These are phyloP conservation scores for Penicillium sp. DNA, from an alignment of 2,329 filamentous ascomycete genomes.

Conservation along the genomic window DNA sequence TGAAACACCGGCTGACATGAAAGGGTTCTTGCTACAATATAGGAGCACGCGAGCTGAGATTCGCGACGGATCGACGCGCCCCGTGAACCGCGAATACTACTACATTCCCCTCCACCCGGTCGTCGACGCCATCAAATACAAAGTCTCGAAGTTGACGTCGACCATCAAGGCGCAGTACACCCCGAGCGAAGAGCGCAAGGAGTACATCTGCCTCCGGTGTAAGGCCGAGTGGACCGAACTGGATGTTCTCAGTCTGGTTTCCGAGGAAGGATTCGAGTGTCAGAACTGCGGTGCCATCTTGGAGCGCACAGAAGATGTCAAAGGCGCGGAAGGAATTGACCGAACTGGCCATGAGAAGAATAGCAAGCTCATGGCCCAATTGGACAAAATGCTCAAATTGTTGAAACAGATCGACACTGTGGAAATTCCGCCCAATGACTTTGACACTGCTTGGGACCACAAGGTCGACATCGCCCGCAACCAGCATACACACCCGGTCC, in stretches of 20 bases:
- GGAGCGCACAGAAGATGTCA: slow-evolving; percentile 46
- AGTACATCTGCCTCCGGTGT: slow-evolving; percentile 81
- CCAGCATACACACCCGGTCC: slow-evolving; percentile 42
- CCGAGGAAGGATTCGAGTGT: slow-evolving; percentile 71
- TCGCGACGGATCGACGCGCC: slow-evolving; percentile 75
- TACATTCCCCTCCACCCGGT: slow-evolving; percentile 94
- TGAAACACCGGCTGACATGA: slow-evolving; percentile 18
- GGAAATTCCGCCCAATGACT: slow-evolving; percentile 50
- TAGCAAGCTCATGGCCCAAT: slow-evolving; percentile 49
- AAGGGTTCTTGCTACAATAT: slow-evolving; percentile 10
- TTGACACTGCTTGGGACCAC: slow-evolving; percentile 49
- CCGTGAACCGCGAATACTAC: slow-evolving; percentile 87
- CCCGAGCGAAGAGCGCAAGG: slow-evolving; percentile 81
- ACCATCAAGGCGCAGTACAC: slow-evolving; percentile 80
- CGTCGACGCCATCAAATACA: slow-evolving; percentile 95
- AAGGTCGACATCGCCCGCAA: slow-evolving; percentile 48
- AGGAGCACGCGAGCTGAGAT: slow-evolving; percentile 73
- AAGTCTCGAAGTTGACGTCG: slow-evolving; percentile 82
- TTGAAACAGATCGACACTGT: slow-evolving; percentile 49
- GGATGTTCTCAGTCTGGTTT: slow-evolving; percentile 77
- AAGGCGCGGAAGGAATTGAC: slow-evolving; percentile 43
- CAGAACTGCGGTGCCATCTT: slow-evolving; percentile 64
- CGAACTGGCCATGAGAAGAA: slow-evolving; percentile 52
- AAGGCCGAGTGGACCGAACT: slow-evolving; percentile 83
- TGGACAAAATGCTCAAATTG: slow-evolving; percentile 47